Conservation (phyloP, 257 asterid genomes). For the Phtheirospermum japonicum region DNA sequence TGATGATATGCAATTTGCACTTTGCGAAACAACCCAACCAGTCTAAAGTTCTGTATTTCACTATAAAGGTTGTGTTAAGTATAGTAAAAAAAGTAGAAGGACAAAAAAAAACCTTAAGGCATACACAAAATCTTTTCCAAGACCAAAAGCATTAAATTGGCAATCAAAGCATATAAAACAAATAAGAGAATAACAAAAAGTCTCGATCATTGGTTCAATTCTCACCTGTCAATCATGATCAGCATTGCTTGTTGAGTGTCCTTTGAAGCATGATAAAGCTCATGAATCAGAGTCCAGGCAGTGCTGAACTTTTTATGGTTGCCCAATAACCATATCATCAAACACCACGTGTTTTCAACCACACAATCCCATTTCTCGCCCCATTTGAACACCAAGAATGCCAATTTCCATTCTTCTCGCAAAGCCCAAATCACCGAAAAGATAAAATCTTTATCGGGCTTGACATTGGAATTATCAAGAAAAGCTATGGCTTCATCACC, state of each 20-base stretch:
- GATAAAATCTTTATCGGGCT: constrained; percentile 51
- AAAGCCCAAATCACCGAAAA: constrained; percentile 60
- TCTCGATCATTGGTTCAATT: constrained; percentile 1
- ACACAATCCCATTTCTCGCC: constrained; percentile 69
- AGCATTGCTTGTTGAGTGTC: constrained; percentile 65
- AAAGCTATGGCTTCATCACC: constrained; percentile 75
- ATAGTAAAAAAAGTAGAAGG: no score
- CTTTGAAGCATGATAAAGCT: constrained; percentile 44
- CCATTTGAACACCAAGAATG: constrained; percentile 82
- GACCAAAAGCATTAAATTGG: no score
- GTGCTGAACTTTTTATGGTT: constrained; percentile 76
- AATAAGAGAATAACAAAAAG: background rate
- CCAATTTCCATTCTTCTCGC: constrained; percentile 80
- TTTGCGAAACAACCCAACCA: no score
- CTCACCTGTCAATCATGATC: constrained; percentile 83
- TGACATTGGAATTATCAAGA: constrained; percentile 54
- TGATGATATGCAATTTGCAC: no score
- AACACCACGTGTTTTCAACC: constrained; percentile 56
- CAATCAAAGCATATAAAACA: constrained; percentile 5
- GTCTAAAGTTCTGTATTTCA: no score
- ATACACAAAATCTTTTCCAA: no score
- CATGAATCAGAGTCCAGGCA: constrained; percentile 83
- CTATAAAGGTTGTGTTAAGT: no score
- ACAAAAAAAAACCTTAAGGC: no score
- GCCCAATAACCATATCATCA: constrained; percentile 86